Percentiles rank a stretch among this genome's conserved stretches.
These are phyloP conservation scores for Graphilbum ipis-grandicollis DNA, from an alignment of 2,329 filamentous ascomycete genomes.

Conservation along the genomic window DNA sequence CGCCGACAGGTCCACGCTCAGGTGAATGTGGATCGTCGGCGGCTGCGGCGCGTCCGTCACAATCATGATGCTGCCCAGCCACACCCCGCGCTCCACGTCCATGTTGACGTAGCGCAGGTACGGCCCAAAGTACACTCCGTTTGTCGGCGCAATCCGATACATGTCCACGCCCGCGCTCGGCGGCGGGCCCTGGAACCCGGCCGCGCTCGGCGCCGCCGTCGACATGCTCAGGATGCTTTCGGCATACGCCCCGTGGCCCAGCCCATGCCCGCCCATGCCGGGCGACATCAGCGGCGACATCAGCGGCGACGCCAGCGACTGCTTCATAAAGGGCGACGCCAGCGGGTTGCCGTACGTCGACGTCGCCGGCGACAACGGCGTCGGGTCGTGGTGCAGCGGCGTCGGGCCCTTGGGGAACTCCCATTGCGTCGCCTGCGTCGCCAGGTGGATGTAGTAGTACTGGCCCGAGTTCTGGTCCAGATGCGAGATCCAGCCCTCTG, in stretches of 20 bases:
- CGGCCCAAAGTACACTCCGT: constrained; percentile 94
- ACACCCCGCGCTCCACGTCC: constrained; percentile 78
- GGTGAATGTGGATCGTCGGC: constrained; percentile 88
- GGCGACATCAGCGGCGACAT: constrained; percentile 33
- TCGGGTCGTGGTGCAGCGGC: constrained; percentile 65
- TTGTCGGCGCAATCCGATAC: constrained; percentile 85
- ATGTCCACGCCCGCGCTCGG: constrained; percentile 78
- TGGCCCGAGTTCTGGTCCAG: constrained; percentile 90
- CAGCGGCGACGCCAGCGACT: constrained; percentile 61
- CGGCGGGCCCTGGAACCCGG: constrained; percentile 80
- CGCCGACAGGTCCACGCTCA: constrained; percentile 76
- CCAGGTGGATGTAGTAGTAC: constrained; percentile 96
- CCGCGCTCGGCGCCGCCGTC: constrained; percentile 55
- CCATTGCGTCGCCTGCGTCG: constrained; percentile 93
- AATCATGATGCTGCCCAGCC: constrained; percentile 86
- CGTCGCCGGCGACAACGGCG: constrained; percentile 66
- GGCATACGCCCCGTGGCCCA: neutral
- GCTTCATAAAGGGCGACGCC: constrained; percentile 47
- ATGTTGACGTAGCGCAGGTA: constrained; percentile 95
- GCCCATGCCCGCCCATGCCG: neutral
- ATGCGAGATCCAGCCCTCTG: constrained; percentile 96
- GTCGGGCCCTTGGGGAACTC: constrained; percentile 95
- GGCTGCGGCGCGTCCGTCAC: constrained; percentile 84
- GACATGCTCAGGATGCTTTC: constrained; percentile 41
- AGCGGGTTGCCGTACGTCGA: constrained; percentile 62